Percentiles rank a stretch among this genome's conserved stretches.
phyloP scores from a whole-genome alignment of 2,329 filamentous ascomycete species.

The Calonectria multiphialidica region DNA sequence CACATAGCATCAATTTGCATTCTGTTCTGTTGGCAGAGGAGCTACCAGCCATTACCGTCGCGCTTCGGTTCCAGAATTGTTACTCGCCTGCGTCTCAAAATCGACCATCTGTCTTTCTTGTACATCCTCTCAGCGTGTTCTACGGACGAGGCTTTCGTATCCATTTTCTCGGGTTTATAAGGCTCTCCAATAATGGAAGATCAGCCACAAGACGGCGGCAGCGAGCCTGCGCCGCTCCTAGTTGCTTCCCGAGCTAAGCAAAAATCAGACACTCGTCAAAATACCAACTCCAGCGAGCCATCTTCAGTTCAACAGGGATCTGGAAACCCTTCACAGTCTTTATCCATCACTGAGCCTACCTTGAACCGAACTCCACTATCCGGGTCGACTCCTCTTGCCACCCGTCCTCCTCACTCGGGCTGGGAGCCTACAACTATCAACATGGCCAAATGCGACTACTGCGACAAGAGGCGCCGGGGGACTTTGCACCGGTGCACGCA shows the following conservation, averaged over 20 bases:
- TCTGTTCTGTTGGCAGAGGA: neutral
- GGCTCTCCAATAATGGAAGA: neutral
- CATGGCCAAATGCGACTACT: slow-evolving; percentile 31
- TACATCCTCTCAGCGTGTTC: neutral
- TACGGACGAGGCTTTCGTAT: neutral
- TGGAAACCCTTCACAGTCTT: neutral
- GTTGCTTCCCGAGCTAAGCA: neutral
- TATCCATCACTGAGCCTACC: too few species aligned
- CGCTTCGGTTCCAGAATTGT: neutral
- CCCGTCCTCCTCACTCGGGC: slow-evolving; percentile 14
- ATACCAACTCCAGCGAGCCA: neutral
- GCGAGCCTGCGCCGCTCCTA: neutral
- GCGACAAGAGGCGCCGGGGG: slow-evolving; percentile 10
- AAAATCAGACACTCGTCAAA: neutral
- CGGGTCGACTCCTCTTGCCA: neutral
- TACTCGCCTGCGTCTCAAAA: neutral
- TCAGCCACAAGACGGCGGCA: neutral
- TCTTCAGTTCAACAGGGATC: neutral
- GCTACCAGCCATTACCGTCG: neutral
- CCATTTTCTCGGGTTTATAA: neutral
- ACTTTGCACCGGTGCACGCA: slow-evolving; percentile 19
- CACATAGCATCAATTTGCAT: neutral
- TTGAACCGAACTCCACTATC: neutral
- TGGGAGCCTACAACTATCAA: slow-evolving; percentile 23
- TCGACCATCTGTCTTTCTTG: neutral